Evolutionary conservation across 495 filamentous ascomycete genomes (phyloP).

Genomic region (Neohortaea acidophila): DNA sequence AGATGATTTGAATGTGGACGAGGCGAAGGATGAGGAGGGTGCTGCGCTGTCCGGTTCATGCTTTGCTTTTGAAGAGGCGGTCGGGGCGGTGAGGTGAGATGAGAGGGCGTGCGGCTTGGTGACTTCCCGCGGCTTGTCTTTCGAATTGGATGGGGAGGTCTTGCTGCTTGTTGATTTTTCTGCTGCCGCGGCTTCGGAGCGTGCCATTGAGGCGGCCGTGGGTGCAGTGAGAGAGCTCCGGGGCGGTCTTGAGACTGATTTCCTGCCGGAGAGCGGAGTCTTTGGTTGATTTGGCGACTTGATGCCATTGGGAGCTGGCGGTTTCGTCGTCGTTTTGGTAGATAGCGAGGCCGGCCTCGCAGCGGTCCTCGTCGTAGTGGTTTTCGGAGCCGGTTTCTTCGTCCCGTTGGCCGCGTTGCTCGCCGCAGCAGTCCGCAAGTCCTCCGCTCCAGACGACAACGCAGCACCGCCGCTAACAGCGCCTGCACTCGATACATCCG

Average conservation of each 20-base stretch:
- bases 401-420: neutral
- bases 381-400: too few species aligned
- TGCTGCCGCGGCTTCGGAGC: conserved; percentile 3
- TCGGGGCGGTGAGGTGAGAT: conserved; percentile 28
- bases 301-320: neutral
- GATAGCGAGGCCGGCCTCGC: conserved; percentile 3
- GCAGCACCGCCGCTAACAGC: conserved; percentile 26
- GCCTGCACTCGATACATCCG: conserved; percentile 25
- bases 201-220: conserved; percentile 20
- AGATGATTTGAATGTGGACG: conserved; percentile 15
- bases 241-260: conserved; percentile 12
- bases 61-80: conserved; percentile 26
- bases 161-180: conserved; percentile 7
- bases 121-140: conserved; percentile 23
- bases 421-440: conserved; percentile 2
- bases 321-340: conserved; percentile 9
- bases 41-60: conserved; percentile 22
- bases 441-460: conserved; percentile 20
- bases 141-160: conserved; percentile 3
- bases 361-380: conserved; percentile 1
- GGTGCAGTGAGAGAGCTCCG: conserved; percentile 17
- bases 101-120: conserved; percentile 27
- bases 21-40: conserved; percentile 1
- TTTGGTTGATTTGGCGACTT: conserved; percentile 12
- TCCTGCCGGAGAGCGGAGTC: conserved; percentile 7